Conservation (phyloP, 2,329 filamentous ascomycete genomes). For the Spiromastix sp. region DNA sequence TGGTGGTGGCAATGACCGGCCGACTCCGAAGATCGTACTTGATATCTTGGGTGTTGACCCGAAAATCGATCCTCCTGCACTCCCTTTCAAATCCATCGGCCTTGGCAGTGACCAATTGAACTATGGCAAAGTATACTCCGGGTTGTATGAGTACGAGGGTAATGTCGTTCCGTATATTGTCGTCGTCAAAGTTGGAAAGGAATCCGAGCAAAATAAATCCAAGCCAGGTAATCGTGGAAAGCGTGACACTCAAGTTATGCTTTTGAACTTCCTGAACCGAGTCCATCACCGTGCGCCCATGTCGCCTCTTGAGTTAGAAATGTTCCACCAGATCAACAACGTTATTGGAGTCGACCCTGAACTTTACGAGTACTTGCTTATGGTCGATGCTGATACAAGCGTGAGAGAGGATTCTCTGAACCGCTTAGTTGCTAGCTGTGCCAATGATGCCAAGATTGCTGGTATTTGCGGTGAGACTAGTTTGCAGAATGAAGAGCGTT, state of each 20-base stretch:
- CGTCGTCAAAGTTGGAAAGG: constrained; percentile 92
- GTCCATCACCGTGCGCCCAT: constrained; percentile 91
- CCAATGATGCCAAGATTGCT: constrained; percentile 89
- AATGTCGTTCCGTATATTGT: constrained; percentile 96
- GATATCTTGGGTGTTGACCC: constrained; percentile 96
- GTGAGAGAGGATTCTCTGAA: constrained; percentile 89
- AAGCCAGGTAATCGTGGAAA: constrained; percentile 98
- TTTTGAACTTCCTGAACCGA: constrained; percentile 96
- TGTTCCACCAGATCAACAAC: constrained; percentile 99
- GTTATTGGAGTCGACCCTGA: constrained; percentile 97
- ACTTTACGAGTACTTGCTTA: constrained; percentile 91
- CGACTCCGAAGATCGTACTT: constrained; percentile 93
- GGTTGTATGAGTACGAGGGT: constrained; percentile 93
- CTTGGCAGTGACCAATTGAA: constrained; percentile 86
- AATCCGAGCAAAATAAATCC: constrained; percentile 79
- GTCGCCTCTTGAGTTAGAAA: constrained; percentile 91
- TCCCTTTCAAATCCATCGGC: constrained; percentile 90
- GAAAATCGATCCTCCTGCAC: constrained; percentile 85
- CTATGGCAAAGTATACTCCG: constrained; percentile 97
- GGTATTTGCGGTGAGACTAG: constrained; percentile 97
- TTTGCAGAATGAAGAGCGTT: constrained; percentile 86
- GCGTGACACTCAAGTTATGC: constrained; percentile 89
- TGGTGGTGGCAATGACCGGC: constrained; percentile 88
- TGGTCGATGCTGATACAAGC: constrained; percentile 95
- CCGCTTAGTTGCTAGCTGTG: constrained; percentile 80